Evolutionary conservation across 352 stramenopile genomes (phyloP).

Genomic region (Globisporangium parvum): DNA sequence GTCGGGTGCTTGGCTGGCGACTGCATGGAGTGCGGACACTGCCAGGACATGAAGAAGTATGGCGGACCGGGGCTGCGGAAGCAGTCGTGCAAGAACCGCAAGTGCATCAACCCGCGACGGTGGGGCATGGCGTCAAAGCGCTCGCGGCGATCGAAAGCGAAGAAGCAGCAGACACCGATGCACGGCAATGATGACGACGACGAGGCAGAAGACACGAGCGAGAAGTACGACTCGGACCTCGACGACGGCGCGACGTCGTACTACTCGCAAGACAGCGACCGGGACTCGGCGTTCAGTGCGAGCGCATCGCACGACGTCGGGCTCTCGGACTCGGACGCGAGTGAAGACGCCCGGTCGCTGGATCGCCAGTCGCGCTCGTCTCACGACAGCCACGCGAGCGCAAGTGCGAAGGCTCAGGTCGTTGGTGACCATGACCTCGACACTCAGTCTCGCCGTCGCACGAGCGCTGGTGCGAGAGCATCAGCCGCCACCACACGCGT

Average conservation of each 20-base stretch:
- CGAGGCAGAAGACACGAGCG: background rate
- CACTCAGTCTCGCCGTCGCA: background rate
- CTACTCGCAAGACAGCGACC: slow-evolving; percentile 53
- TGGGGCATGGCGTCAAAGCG: slow-evolving; percentile 45
- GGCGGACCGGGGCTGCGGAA: slow-evolving; percentile 79
- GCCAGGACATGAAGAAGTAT: slow-evolving; percentile 89
- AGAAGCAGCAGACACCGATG: slow-evolving; percentile 5
- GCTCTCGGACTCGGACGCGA: slow-evolving; percentile 24
- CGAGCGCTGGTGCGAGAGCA: background rate
- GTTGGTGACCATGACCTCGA: slow-evolving; percentile 26
- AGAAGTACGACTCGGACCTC: background rate
- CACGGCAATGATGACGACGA: slow-evolving; percentile 9
- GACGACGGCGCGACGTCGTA: slow-evolving; percentile 34
- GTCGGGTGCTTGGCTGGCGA: slow-evolving; percentile 69
- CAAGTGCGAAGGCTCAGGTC: slow-evolving; percentile 55
- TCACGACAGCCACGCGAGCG: slow-evolving; percentile 15
- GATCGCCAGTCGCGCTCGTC: slow-evolving; percentile 22
- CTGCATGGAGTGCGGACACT: slow-evolving; percentile 84
- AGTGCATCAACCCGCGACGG: slow-evolving; percentile 69
- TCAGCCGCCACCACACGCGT: background rate
- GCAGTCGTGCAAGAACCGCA: slow-evolving; percentile 84
- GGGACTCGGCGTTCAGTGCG: slow-evolving; percentile 30
- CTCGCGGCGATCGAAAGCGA: slow-evolving; percentile 24
- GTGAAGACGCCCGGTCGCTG: slow-evolving; percentile 24
- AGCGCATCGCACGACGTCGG: slow-evolving; percentile 11